Base-by-base conservation (phyloP, 2,329 filamentous ascomycete genomes). In the Fusarium virguliforme region DNA sequence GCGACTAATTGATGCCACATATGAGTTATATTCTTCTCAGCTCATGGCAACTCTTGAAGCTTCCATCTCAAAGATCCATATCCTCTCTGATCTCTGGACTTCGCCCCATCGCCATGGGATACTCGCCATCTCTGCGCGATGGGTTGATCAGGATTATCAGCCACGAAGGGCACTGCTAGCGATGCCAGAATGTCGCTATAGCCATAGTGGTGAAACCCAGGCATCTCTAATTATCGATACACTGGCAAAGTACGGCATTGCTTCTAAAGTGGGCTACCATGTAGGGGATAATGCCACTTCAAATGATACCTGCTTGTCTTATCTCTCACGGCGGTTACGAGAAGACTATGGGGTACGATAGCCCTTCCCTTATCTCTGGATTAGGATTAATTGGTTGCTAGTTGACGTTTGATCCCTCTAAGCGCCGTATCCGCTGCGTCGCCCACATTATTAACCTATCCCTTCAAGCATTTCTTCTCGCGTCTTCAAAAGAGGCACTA, bases 31-130 rank as follows among this genome's bases (percentile, higher is more conserved):
- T 37, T 37, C 13, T 37, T 37, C 35, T 37, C 4, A 37, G 35
- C 35, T 37, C 4, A 15, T 37, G 2, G 13, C 2, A 37, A 37
- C 35, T 37, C 35, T n/a, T 37, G 2, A 37, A 37, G 35, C 35
- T 37, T 37, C 6, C 2, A 37, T 37, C 35, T 37, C 2, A 37
- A 37, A 37, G 35, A 37, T 37, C 5, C 4, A 37, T 37, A 37
- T 30, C 28, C 28, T 30, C 28, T 30, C 28, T 30, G 40, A 43
- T 22, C 40, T 43, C 40, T 43, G 15, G 40, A 43, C 40, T 18
- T 43, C 40, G 22, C 40, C 40, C n/a, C 40, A 43, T 43, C n/a
- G 40, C n/a, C 40, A 43, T 43, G n/a, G n/a, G n/a, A n/a, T 43
- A 43, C 40, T 43, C 22, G 40, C 40, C 22, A 18, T 43, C n/a